Evolutionary conservation across 2,329 filamentous ascomycete species (phyloP).

Genomic region (Fonsecaea monophora): DNA sequence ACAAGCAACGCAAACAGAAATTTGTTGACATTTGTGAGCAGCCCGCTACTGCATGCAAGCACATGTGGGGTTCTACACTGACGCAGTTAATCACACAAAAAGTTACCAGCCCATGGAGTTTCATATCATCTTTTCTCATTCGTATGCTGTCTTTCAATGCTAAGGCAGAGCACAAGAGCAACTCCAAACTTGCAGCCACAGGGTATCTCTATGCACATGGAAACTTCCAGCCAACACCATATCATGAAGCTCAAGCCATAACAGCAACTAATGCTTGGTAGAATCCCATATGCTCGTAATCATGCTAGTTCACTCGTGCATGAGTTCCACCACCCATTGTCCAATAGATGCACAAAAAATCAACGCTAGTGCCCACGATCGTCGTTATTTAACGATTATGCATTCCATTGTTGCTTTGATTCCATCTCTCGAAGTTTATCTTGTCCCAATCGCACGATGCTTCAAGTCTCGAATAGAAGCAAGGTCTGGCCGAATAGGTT

Average conservation of each 20-base stretch:
- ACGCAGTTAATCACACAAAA: no score
- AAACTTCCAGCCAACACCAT: constrained; percentile 5
- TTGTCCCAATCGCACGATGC: not conserved
- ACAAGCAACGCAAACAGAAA: no score
- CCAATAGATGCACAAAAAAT: constrained; percentile 5
- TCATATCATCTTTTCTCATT: not conserved
- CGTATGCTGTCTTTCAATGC: constrained; percentile 8
- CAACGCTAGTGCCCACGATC: not conserved
- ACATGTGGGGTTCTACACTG: no score
- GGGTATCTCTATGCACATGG: constrained; percentile 2
- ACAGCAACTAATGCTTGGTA: not conserved
- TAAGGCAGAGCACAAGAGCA: not conserved
- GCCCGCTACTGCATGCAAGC: no score
- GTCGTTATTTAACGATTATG: not conserved
- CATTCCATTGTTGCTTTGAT: not conserved
- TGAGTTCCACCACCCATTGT: not conserved
- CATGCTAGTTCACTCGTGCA: not conserved
- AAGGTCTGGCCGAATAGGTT: constrained; percentile 71
- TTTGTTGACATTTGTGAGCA: no score
- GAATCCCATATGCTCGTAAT: not conserved
- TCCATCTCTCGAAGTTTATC: not conserved
- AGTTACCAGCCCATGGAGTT: not conserved
- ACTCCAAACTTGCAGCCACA: not conserved
- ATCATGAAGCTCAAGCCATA: not conserved
- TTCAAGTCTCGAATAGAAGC: constrained; percentile 54